A percentile compares a stretch with the other conserved stretches of the same genome.
Conservation (phyloP, 1,139 yeast genomes). For the Taiozyma sp. region DNA sequence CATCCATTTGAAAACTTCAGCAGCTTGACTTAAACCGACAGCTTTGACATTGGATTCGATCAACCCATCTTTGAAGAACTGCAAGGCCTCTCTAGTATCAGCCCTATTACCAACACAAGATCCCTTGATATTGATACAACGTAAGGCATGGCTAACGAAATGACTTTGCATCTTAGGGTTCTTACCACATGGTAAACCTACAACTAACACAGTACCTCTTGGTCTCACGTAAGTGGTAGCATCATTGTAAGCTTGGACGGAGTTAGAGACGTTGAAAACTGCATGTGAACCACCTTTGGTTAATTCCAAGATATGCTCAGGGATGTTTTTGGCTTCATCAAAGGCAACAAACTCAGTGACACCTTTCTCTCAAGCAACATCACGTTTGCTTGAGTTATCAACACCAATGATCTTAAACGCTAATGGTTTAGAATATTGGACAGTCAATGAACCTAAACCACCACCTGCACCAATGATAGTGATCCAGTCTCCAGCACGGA, state of each 20-base stretch:
- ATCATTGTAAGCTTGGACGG: constrained; percentile 49
- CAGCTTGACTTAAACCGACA: constrained; percentile 51
- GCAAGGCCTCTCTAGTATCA: constrained; percentile 61
- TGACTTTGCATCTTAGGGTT: constrained; percentile 48
- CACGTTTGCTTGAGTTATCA: constrained; percentile 30
- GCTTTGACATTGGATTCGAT: constrained; percentile 55
- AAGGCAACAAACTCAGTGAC: constrained; percentile 53
- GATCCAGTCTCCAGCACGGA: constrained; percentile 54
- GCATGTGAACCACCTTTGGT: constrained; percentile 62
- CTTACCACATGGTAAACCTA: constrained; percentile 49
- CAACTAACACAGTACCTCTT: constrained; percentile 54
- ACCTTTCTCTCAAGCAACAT: constrained; percentile 27
- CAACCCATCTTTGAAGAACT: constrained; percentile 57
- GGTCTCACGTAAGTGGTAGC: constrained; percentile 51
- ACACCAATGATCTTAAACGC: constrained; percentile 54
- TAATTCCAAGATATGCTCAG: constrained; percentile 38
- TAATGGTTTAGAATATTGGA: constrained; percentile 59
- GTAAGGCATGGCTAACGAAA: constrained; percentile 52
- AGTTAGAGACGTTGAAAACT: constrained; percentile 55
- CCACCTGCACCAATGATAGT: constrained; percentile 63
- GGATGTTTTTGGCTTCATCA: constrained; percentile 43
- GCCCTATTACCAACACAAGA: constrained; percentile 71
- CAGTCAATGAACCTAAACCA: constrained; percentile 59
- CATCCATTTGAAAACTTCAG: constrained; percentile 49
- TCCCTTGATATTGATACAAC: constrained; percentile 49